phyloP scores from a whole-genome alignment of 768 basidiomycete genomes.

The Chalciporus sphaerocephalus region DNA sequence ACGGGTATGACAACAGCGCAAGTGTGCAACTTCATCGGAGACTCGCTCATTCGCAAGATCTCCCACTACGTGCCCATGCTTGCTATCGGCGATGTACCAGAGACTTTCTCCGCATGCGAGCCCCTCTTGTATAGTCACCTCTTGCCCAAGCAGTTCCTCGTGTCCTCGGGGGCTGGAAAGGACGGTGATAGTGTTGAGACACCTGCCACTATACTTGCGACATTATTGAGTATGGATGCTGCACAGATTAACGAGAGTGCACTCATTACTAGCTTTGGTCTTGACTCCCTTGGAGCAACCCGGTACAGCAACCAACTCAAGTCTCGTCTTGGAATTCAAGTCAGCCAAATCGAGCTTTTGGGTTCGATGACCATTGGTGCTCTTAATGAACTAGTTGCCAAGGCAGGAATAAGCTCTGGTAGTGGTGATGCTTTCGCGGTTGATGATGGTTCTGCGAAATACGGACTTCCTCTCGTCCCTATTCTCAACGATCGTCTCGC shows the following conservation, averaged over 20 bases:
- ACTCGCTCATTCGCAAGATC: conserved; percentile 27
- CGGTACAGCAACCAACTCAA: conserved; percentile 31
- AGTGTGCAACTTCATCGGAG: conserved; percentile 31
- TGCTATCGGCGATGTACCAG: conserved; percentile 21
- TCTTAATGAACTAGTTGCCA: conserved; percentile 25
- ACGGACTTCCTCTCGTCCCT: conserved; percentile 27
- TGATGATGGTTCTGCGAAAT: conserved; percentile 27
- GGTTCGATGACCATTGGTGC: conserved; percentile 22
- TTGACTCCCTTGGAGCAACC: conserved; percentile 26
- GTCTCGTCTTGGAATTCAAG: conserved; percentile 23
- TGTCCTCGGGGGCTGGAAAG: conserved; percentile 8
- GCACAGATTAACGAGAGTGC: conserved; percentile 30
- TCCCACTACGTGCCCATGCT: conserved; percentile 31
- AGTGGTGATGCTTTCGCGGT: conserved; percentile 1
- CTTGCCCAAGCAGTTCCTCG: conserved; percentile 19
- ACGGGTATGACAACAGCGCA: conserved; percentile 31
- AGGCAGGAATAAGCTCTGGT: conserved; percentile 11
- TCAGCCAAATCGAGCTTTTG: conserved; percentile 24
- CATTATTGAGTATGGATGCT: conserved; percentile 22
- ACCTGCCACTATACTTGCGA: conserved; percentile 24
- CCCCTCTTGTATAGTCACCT: conserved; percentile 27
- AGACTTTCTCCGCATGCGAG: conserved; percentile 24
- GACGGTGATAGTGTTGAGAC: conserved; percentile 17
- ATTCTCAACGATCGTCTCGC: conserved; percentile 30
- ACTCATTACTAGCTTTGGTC: conserved; percentile 26